Conservation (phyloP, 1,284 basidiomycete species). For the Fistulinella cinereoalba region DNA sequence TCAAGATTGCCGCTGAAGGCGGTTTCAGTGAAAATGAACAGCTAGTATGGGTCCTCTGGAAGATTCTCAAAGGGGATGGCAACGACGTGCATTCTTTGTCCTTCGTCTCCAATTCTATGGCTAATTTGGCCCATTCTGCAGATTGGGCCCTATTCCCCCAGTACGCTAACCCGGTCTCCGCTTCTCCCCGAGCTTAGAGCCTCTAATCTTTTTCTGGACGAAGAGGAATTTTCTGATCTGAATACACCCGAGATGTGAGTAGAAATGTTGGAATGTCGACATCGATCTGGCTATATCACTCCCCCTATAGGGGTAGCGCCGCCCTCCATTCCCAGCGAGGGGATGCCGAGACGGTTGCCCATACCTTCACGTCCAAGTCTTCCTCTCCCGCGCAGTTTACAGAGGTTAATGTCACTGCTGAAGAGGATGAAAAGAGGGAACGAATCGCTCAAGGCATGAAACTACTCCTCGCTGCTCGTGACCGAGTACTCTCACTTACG, state of each 20-base stretch:
- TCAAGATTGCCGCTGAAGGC: slow-evolving; percentile 47
- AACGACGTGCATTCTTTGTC: slow-evolving; percentile 58
- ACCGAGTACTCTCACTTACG: slow-evolving; percentile 64
- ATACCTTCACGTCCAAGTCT: slow-evolving; percentile 19
- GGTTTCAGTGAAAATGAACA: slow-evolving; percentile 65
- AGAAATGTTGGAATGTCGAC: slow-evolving; percentile 7
- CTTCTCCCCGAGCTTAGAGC: slow-evolving; percentile 70
- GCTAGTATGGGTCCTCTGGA: slow-evolving; percentile 79
- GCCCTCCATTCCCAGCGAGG: slow-evolving; percentile 6
- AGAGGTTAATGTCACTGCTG: slow-evolving; percentile 27
- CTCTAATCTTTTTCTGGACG: slow-evolving; percentile 61
- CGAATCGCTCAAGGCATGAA: slow-evolving; percentile 53
- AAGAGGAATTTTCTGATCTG: slow-evolving; percentile 49
- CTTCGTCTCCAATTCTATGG: background rate
- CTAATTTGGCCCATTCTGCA: slow-evolving; percentile 27
- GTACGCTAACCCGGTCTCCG: slow-evolving; percentile 62
- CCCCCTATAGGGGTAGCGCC: slow-evolving; percentile 14
- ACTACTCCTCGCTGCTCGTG: slow-evolving; percentile 62
- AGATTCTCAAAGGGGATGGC: slow-evolving; percentile 75
- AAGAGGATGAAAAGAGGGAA: slow-evolving; percentile 40
- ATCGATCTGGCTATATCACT: slow-evolving; percentile 17
- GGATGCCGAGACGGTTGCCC: slow-evolving; percentile 2
- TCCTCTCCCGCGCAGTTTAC: slow-evolving; percentile 17
- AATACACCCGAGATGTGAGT: slow-evolving; percentile 39
- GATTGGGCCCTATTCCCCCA: slow-evolving; percentile 77